Evolutionary conservation across 2,329 filamentous ascomycete species (phyloP).

Genomic region (Triangularia verruculosa): DNA sequence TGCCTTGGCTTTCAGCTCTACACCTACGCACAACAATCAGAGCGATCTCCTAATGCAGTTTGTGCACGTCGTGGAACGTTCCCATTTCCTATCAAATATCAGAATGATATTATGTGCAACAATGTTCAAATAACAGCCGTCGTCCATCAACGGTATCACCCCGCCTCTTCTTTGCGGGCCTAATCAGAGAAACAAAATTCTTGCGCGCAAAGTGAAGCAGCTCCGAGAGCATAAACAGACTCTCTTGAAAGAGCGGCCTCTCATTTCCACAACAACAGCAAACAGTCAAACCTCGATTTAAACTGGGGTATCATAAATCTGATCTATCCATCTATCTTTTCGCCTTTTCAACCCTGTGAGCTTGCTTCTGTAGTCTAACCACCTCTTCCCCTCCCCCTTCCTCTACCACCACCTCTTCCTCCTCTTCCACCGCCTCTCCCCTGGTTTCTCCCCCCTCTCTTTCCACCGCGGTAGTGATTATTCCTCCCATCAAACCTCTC

Average conservation of each 20-base stretch:
- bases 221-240: not conserved
- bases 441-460: constrained; percentile 33
- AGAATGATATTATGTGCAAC: not conserved
- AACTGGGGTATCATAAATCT: constrained; percentile 5
- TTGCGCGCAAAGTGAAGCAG: no score
- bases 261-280: no score
- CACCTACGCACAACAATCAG: not conserved
- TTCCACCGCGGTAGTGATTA: constrained; percentile 35
- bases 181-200: no score
- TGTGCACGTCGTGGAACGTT: not conserved
- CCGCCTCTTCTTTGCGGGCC: no score
- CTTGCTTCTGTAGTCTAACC: not conserved
- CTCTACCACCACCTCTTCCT: constrained; percentile 15
- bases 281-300: not conserved
- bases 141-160: not conserved
- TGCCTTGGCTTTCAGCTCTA: no score
- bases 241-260: no score
- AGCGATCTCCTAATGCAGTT: not conserved
- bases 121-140: not conserved
- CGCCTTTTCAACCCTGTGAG: constrained; percentile 3
- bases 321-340: not conserved
- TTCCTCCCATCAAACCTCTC: constrained; percentile 48
- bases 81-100: not conserved
- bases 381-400: constrained; percentile 28
- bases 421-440: constrained; percentile 35